Conservation (phyloP, 2,329 filamentous ascomycete genomes). For the Chalaropsis ovoidea region DNA sequence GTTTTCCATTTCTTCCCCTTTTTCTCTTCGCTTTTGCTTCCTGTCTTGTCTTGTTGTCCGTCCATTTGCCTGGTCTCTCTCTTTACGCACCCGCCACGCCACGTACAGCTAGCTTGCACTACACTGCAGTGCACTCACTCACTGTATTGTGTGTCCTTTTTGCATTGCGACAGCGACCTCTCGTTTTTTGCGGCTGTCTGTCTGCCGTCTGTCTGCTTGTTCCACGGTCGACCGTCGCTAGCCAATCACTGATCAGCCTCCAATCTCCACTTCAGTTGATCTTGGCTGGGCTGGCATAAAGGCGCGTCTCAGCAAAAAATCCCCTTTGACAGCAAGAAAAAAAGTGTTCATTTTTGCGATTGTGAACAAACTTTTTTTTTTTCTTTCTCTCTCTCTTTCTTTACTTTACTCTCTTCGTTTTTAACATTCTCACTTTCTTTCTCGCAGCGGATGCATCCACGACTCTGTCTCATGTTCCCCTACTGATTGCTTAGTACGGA, state of each 20-base stretch:
- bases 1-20: conserved; percentile 5
- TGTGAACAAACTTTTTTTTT: background rate
- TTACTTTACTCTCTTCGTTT: background rate
- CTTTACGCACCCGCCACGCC: background rate
- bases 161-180: background rate
- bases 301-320: conserved; percentile 9
- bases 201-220: background rate
- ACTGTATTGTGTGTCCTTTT: no score
- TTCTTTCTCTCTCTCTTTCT: background rate
- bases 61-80: background rate
- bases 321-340: background rate
- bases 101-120: no score
- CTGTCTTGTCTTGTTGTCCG: background rate
- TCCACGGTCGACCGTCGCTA: background rate
- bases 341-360: conserved; percentile 2
- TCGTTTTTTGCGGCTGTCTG: background rate
- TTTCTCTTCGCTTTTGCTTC: background rate
- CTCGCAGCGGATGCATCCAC: background rate
- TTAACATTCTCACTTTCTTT: background rate
- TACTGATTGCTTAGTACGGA: background rate
- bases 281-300: conserved; percentile 13
- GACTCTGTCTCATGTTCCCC: background rate
- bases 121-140: no score
- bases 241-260: conserved; percentile 14
- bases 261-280: conserved; percentile 1